These are phyloP conservation scores for Choiromyces venosus DNA, from an alignment of 495 filamentous ascomycete genomes.

Conservation along the genomic window DNA sequence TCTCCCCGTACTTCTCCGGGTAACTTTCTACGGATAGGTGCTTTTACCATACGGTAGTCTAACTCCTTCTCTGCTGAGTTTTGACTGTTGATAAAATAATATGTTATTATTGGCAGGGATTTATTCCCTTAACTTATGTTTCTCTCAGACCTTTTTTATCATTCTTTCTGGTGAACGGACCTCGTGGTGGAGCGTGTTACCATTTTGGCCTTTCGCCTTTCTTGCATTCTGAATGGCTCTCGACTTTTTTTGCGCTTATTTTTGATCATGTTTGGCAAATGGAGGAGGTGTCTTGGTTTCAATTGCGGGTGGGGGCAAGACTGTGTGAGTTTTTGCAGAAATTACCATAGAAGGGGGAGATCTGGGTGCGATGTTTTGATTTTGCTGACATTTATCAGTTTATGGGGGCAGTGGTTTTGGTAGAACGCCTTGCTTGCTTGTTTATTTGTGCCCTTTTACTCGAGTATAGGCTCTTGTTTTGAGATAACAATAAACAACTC, in stretches of 20 bases:
- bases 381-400: not conserved
- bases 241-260: not conserved
- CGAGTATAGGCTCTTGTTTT: not conserved
- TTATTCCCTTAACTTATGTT: not conserved
- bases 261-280: not conserved
- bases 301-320: not conserved
- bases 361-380: not conserved
- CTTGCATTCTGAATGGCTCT: not conserved
- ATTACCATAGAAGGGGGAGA: not conserved
- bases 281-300: not conserved
- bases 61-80: not conserved
- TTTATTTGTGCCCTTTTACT: not conserved
- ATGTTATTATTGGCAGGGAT: not conserved
- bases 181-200: not conserved
- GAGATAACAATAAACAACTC: not conserved
- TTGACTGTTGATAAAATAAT: not conserved
- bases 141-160: not conserved
- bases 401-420: not conserved
- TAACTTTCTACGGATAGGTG: not conserved
- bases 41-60: not conserved
- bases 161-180: not conserved
- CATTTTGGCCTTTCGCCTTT: not conserved
- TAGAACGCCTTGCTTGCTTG: not conserved
- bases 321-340: not conserved
- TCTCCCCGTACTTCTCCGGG: not conserved